phyloP scores from a whole-genome alignment of 306 rosid genomes.

The Hippophae rhamnoides region DNA sequence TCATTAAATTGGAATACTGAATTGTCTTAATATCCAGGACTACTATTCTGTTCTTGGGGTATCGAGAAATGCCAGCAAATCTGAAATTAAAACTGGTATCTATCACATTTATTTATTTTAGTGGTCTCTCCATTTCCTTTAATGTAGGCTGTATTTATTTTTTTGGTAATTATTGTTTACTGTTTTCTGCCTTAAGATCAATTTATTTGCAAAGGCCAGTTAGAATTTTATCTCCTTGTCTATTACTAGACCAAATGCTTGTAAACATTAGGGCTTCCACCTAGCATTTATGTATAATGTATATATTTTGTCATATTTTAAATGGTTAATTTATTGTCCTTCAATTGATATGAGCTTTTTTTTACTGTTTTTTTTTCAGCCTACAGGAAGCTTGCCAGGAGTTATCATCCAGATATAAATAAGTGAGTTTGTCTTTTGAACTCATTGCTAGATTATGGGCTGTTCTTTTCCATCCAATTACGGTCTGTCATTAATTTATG shows the following conservation, averaged over 20 bases:
- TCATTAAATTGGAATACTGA: conserved; percentile 12
- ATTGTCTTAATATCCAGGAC: conserved; percentile 47
- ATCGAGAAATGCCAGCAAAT: conserved; percentile 69
- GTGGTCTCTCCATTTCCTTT: not conserved
- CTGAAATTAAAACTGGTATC: conserved; percentile 92
- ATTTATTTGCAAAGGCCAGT: not conserved
- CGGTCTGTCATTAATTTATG: no score
- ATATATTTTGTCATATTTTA: not conserved
- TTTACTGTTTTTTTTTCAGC: conserved; percentile 47
- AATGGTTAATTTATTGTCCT: no score
- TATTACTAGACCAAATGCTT: no score
- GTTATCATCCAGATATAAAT: conserved; percentile 91
- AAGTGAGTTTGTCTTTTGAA: conserved; percentile 51
- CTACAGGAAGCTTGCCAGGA: conserved; percentile 93
- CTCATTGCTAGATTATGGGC: no score
- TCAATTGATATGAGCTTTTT: not conserved
- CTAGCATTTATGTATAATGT: no score
- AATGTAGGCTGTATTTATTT: not conserved
- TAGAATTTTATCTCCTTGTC: no score
- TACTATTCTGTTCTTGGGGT: conserved; percentile 90
- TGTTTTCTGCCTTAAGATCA: not conserved
- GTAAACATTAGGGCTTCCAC: no score
- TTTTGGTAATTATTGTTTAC: no score
- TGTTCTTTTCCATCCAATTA: no score
- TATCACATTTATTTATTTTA: conserved; percentile 10